Evolutionary conservation across 1,284 basidiomycete genomes (phyloP).

Genomic region (Tetrapyrgos nigripes): DNA sequence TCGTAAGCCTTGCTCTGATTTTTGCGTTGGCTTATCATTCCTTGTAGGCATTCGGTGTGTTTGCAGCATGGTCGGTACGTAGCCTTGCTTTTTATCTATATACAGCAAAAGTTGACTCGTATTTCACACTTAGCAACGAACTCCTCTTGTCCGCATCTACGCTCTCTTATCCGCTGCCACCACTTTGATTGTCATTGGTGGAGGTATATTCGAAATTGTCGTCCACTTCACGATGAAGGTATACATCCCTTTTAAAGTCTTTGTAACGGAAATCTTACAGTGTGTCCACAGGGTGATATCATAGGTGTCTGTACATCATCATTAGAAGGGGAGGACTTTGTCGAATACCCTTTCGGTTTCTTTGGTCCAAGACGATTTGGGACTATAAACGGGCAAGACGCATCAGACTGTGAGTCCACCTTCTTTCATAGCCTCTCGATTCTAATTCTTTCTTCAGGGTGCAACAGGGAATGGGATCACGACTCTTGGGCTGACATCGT

Average conservation of each 20-base stretch:
- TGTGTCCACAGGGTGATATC: slow-evolving; percentile 50
- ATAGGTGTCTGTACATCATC: slow-evolving; percentile 54
- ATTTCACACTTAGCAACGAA: slow-evolving; percentile 56
- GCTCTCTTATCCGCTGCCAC: slow-evolving; percentile 58
- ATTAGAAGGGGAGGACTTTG: slow-evolving; percentile 37
- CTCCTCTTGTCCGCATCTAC: slow-evolving; percentile 60
- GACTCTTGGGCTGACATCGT: slow-evolving; percentile 69
- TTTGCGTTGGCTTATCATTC: not conserved
- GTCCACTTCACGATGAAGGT: slow-evolving; percentile 76
- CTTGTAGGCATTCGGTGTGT: slow-evolving; percentile 51
- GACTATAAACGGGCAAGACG: slow-evolving; percentile 43
- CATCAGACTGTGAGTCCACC: slow-evolving; percentile 47
- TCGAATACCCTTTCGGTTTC: slow-evolving; percentile 43
- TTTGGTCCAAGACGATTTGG: slow-evolving; percentile 50
- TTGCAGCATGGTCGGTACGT: slow-evolving; percentile 62
- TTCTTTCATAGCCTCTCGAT: not conserved
- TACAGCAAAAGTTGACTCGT: slow-evolving; percentile 5
- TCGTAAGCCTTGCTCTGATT: not conserved
- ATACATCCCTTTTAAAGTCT: slow-evolving; percentile 23
- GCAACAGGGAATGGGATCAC: slow-evolving; percentile 58
- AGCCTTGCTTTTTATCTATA: not conserved
- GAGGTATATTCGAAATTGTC: slow-evolving; percentile 62
- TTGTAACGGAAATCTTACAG: not conserved
- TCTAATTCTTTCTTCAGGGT: slow-evolving; percentile 49
- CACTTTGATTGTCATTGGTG: slow-evolving; percentile 56